A percentile compares a stretch with the other conserved stretches of the same genome.
Conservation (phyloP, 192 early-diverging fungal species). For the Anaeromyces robustus region DNA sequence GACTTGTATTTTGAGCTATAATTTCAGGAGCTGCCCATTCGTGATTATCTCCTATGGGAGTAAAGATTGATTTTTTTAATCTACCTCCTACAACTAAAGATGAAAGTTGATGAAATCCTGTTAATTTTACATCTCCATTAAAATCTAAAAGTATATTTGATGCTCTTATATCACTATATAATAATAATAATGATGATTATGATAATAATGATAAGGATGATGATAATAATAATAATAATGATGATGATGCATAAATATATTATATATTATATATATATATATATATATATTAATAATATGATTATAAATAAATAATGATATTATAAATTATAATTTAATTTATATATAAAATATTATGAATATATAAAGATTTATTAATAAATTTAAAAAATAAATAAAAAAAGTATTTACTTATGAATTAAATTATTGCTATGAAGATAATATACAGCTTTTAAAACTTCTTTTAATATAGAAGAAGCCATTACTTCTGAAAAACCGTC, state of each 20-base stretch:
- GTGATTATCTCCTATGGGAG: conserved; percentile 33
- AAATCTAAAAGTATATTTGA: conserved; percentile 35
- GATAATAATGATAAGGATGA: too few relatives aligned
- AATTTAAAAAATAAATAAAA: background rate
- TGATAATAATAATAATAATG: too few relatives aligned
- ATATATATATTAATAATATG: too few relatives aligned
- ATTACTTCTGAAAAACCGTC: conserved; percentile 25
- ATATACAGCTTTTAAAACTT: conserved; percentile 27
- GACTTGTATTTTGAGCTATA: conserved; percentile 34
- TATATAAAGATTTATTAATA: too few relatives aligned
- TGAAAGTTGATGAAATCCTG: conserved; percentile 31
- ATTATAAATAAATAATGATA: too few relatives aligned
- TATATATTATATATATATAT: too few relatives aligned
- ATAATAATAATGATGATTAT: background rate
- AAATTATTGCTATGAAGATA: conserved; percentile 39
- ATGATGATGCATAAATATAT: too few relatives aligned
- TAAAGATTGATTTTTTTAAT: conserved; percentile 25
- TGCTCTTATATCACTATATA: conserved; percentile 29
- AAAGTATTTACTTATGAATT: conserved; percentile 31
- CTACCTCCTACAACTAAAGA: conserved; percentile 18
- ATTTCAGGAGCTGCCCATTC: conserved; percentile 45
- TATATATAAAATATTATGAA: too few relatives aligned
- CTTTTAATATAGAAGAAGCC: conserved; percentile 31
- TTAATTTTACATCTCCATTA: conserved; percentile 29
- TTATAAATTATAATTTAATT: too few relatives aligned